phyloP scores from a whole-genome alignment of 176 grass and related monocot genomes.

The barley (Hordeum vulgare) region MorexV3_pseudomolecules_assembly NC_058524.1:570107040-570107539 shows the following conservation, averaged over 20 bases:
- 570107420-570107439: not conserved
- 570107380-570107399: not conserved
- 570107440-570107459: not conserved
- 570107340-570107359: not conserved
- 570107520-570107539: too few species aligned
- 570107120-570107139: too few species aligned
- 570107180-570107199: too few species aligned
- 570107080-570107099: too few species aligned
- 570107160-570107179: too few species aligned
- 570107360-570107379: not conserved
- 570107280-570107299: not conserved
- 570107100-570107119: too few species aligned
- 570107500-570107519: not conserved
- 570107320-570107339: conserved; percentile 18
- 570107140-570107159: too few species aligned
- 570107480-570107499: not conserved
- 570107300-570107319: not conserved
- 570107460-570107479: not conserved
- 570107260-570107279: not conserved
- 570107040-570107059: too few species aligned
- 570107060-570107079: too few species aligned
- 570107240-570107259: too few species aligned
- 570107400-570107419: not conserved
- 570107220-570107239: too few species aligned
- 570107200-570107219: too few species aligned